Evolutionary conservation across 192 early-diverging fungal genomes (phyloP), one percentile per base, ranked within the genome.

Genomic region (Dissophora ornata): DNA sequence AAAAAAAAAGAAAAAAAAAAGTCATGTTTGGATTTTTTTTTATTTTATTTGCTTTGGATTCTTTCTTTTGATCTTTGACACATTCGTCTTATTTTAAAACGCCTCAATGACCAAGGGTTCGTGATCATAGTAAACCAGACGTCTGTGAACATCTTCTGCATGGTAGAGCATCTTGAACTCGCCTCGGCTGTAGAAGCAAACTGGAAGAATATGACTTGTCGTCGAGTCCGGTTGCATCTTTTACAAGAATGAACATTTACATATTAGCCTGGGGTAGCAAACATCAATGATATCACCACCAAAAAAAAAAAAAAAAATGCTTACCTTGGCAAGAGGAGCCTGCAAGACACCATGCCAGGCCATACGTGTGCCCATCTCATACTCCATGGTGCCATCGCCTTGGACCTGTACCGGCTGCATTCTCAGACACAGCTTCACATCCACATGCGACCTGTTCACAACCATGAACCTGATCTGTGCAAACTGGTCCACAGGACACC

Each of bases 161-260:
- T 88, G 86, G 54, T 85, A 86, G 4, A 88, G 61, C 21, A 88
- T 77, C 59, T 86, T 81, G 62, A 80, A 88, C 50, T 85, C 73
- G 49, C 86, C 86, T 30, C 82, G 69, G 36, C 83, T 83, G 47
- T 85, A 78, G 53, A 86, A 88, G 60, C 83, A 86, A 10, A 88
- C 64, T 0, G 86, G 86, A 15, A 88, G 24, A 10, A 65, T 50
- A 69, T 86, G 80, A 10, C 56, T 79, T n/a, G 69, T 79, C 33
- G 73, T 80, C 26, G 68, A 79, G 59, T 86, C 82, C 11, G 81
- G 65, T 67, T 80, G 80, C 79, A 87, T 74, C 84, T 86, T n/a
- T n/a, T n/a, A n/a, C 10, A 32, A 30, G 30, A 36, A 12, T 18
- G 26, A 51, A 44, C 2, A 33, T n/a, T 29, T 40, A 30, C 19